A percentile compares a stretch with the other conserved stretches of the same genome.
Evolutionary conservation across 2,329 filamentous ascomycete species (phyloP).

Genomic region (Coniella vitis): DNA sequence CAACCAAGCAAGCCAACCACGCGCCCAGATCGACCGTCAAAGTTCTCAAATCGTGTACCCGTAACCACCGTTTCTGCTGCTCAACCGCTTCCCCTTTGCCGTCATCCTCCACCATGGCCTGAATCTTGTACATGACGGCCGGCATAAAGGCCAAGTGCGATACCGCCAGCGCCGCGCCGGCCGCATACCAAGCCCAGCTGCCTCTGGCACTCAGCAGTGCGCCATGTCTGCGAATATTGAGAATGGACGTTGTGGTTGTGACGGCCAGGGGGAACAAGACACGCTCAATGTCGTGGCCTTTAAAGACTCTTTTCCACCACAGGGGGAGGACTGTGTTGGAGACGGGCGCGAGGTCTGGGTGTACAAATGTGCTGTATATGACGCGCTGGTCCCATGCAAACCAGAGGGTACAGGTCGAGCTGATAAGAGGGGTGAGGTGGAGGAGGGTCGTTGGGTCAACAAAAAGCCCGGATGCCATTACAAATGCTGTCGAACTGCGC

Average conservation of each 20-base stretch:
- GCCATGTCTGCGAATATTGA: constrained; percentile 20
- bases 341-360: constrained; percentile 6
- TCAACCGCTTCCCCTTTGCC: constrained; percentile 19
- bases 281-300: constrained; percentile 12
- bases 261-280: constrained; percentile 23
- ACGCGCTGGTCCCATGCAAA: constrained; percentile 21
- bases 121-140: constrained; percentile 23
- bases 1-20: constrained; percentile 26
- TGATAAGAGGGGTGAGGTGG: constrained; percentile 25
- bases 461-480: constrained; percentile 19
- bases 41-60: constrained; percentile 23
- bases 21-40: constrained; percentile 24
- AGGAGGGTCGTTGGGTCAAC: constrained; percentile 20
- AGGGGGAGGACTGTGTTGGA: constrained; percentile 19
- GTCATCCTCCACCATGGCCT: constrained; percentile 22
- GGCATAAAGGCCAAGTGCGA: constrained; percentile 28
- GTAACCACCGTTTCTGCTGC: constrained; percentile 23
- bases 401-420: constrained; percentile 23
- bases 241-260: constrained; percentile 22
- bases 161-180: constrained; percentile 23
- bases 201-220: not conserved
- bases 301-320: constrained; percentile 23
- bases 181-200: constrained; percentile 25
- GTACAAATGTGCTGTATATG: constrained; percentile 14
- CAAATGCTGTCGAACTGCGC: too few species aligned